Base-by-base conservation (phyloP, 306 rosid species). In the Ceratonia siliqua region DNA sequence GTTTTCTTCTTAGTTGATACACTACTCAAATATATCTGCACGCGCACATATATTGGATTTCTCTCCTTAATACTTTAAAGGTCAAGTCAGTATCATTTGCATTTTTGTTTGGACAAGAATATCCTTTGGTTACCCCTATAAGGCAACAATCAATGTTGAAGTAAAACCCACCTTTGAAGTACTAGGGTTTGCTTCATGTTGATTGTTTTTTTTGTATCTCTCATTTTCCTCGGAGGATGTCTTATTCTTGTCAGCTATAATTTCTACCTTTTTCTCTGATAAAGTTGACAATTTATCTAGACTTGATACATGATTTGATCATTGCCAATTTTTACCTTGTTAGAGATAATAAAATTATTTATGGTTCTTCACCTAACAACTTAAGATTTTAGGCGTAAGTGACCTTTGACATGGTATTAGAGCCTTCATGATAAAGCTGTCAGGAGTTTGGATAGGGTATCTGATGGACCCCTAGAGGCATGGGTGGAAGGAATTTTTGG, bases 61-160 rank as follows among this genome's bases (percentile, higher is more conserved):
- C 64, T 77, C 46, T 11, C 2, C 52, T n/a, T n/a, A n/a, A n/a
- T n/a, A 69, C 41, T 42, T 38, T 61, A 35, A 38, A 32, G 6
- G 58, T 65, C 56, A 39, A 75, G 52, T 50, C 17, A 33, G 25
- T 59, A 21, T 58, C 42, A 25, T 68, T n/a, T 57, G 53, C 59
- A 70, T 71, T 61, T 70, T 48, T 24, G 63, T 30, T 61, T 61
- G 17, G 32, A 49, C 17, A 70, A 62, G 48, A 30, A 27, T 52
- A 70, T 41, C 21, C 15, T 59, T 50, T 57, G 18, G 27, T 6
- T 14, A 27, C 70, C 54, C 27, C 43, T 36, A 27, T 50, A 70
- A 46, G 45, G 48, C 21, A 74, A 73, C n/a, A 14, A 42, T 65
- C 53, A 42, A 43, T 65, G 56, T 64, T 8, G 14, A 53, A 18